Base-by-base conservation (phyloP, 305 asterid species). In the Fraxinus floribunda region DNA sequence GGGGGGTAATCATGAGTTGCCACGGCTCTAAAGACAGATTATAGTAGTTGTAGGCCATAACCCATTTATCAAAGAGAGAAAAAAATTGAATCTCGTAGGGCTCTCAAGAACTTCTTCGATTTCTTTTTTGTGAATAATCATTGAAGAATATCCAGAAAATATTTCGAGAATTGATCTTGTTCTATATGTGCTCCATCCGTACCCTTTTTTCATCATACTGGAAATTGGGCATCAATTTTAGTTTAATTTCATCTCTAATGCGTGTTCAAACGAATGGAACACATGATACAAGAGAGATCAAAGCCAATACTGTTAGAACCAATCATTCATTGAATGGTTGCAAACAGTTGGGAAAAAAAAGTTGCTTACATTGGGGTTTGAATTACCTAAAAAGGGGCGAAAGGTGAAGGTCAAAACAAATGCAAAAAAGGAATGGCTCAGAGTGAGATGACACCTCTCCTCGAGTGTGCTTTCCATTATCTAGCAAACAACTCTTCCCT, bases 311-410 rank as follows among this genome's bases (percentile, higher is more conserved):
- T 64, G 7, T 64, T 64, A 9, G 66, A 55, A 55, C 24, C 66
- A 55, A 55, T 55, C 26, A 3, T 55, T 10, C 26, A 55, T n/a
- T n/a, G 89, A 85, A 72, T 86, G 86, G 85, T 32, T 78, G 82
- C 83, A 75, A 87, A 77, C 60, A 79, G n/a, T 82, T 80, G 79
- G 64, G 72, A 0, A 78, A 71, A 71, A 80, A 75, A 78, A 79
- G 79, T 30, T 78, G 52, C 5, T 16, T 72, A 16, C 66, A 64
- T 78, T 68, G 70, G 77, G 84, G 55, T 84, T 87, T 80, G 84
- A 78, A 76, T 66, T 39, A 79, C 98, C 92, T 93, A 87, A 92
- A 94, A 94, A 94, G 97, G 90, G 97, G 87, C 90, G 98, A 94
- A 94, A 94, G 97, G 80, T 82, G 83, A 83, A 91, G 93, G 93